These are phyloP conservation scores for Tothia fuscella DNA, from an alignment of 2,329 filamentous ascomycete species.

Conservation along the genomic window DNA sequence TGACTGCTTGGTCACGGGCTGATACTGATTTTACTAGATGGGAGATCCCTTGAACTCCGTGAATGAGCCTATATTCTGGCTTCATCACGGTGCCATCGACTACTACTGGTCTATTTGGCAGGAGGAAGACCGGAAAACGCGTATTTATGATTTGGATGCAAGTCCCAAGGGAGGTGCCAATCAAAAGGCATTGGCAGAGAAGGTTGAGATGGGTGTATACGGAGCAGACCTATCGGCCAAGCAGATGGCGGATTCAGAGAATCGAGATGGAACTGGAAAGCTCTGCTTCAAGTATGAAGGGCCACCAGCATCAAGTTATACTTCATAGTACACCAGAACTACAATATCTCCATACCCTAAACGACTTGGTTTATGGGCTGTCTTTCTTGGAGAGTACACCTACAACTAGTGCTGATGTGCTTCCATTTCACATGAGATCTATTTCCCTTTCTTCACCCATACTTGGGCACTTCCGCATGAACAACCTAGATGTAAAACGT, in stretches of 20 bases:
- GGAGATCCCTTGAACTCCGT: slow-evolving; percentile 17
- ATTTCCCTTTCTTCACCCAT: too few species aligned
- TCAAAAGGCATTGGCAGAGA: background rate
- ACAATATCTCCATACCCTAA: too few species aligned
- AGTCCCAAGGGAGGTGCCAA: background rate
- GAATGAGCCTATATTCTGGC: slow-evolving; percentile 29
- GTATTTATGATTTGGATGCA: slow-evolving; percentile 28
- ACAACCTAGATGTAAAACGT: too few species aligned
- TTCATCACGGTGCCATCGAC: slow-evolving; percentile 38
- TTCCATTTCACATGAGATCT: too few species aligned
- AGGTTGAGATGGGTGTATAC: background rate
- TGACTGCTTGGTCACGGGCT: too few species aligned
- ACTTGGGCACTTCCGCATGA: too few species aligned
- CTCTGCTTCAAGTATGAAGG: slow-evolving; percentile 7
- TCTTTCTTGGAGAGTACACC: too few species aligned
- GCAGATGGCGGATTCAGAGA: slow-evolving; percentile 3
- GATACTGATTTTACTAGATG: too few species aligned
- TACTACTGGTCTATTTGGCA: slow-evolving; percentile 41
- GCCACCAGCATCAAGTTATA: too few species aligned
- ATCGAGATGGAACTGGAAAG: slow-evolving; percentile 5
- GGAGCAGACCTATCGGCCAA: background rate
- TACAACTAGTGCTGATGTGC: too few species aligned
- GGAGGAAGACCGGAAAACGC: slow-evolving; percentile 28
- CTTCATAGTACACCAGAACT: too few species aligned
- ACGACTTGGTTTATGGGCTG: too few species aligned